phyloP scores from a whole-genome alignment of 345 rosid species.

The Linum lewisii region DNA sequence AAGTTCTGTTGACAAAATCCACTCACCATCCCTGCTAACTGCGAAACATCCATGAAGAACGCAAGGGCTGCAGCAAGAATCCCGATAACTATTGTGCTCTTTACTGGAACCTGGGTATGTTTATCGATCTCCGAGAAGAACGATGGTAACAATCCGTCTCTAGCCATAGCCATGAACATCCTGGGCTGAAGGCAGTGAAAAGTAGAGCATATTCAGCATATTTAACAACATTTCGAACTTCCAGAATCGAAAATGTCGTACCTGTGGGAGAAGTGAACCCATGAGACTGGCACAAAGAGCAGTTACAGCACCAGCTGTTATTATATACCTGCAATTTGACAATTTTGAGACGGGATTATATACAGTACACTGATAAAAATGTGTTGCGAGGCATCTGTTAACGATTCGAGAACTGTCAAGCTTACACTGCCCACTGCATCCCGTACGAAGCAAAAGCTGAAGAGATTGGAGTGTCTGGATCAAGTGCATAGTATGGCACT shows the following conservation, averaged over 20 bases:
- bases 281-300: slow-evolving; percentile 59
- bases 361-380: not conserved
- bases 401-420: not conserved
- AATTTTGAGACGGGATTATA: slow-evolving; percentile 4
- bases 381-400: not conserved
- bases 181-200: slow-evolving; percentile 36
- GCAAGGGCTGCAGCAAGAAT: slow-evolving; percentile 37
- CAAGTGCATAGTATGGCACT: slow-evolving; percentile 50
- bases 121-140: slow-evolving; percentile 6
- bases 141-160: slow-evolving; percentile 8
- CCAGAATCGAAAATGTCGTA: not conserved
- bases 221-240: no score
- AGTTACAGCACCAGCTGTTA: slow-evolving; percentile 57
- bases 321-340: slow-evolving; percentile 32
- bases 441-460: slow-evolving; percentile 62
- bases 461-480: slow-evolving; percentile 69
- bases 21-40: slow-evolving; percentile 59
- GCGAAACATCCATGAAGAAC: slow-evolving; percentile 59
- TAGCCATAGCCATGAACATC: slow-evolving; percentile 23
- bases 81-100: slow-evolving; percentile 7
- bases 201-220: not conserved
- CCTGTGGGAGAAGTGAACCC: slow-evolving; percentile 70
- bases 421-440: slow-evolving; percentile 77
- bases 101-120: slow-evolving; percentile 8
- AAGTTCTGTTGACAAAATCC: not conserved